Evolutionary conservation across 1,139 yeast genomes (phyloP).

Genomic region (Geotrichum aggregatum): DNA sequence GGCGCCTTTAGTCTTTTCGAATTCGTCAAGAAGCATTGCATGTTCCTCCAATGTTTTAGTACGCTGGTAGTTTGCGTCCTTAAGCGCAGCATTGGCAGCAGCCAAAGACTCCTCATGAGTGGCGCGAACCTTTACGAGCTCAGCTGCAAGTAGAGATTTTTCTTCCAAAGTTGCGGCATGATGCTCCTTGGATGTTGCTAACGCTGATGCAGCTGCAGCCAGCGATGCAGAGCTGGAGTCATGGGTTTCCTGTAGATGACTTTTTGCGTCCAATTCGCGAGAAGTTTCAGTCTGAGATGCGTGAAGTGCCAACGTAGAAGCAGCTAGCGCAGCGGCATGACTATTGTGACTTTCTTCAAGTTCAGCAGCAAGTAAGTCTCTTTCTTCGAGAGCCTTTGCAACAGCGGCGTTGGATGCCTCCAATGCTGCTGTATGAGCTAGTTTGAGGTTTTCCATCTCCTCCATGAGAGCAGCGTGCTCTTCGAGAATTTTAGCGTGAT

Average conservation of each 20-base stretch:
- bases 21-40: not conserved
- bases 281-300: not conserved
- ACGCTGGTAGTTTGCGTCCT: not conserved
- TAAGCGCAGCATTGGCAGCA: constrained; percentile 11
- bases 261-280: not conserved
- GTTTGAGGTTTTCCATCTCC: not conserved
- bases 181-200: constrained; percentile 12
- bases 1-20: not conserved
- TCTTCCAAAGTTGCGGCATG: constrained; percentile 10
- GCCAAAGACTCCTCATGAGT: constrained; percentile 17
- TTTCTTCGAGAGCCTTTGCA: constrained; percentile 11
- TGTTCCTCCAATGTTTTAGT: constrained; percentile 7
- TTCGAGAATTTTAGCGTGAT: not conserved
- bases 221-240: constrained; percentile 6
- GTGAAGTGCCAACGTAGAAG: constrained; percentile 3
- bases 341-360: constrained; percentile 2
- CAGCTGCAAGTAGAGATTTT: constrained; percentile 22
- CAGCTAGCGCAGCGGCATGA: constrained; percentile 15
- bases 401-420: not conserved
- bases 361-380: constrained; percentile 22
- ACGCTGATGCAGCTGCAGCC: constrained; percentile 6
- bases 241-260: constrained; percentile 4
- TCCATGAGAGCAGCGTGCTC: constrained; percentile 22
- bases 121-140: constrained; percentile 3
- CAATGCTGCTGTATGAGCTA: constrained; percentile 7